Percentiles rank a stretch among this genome's conserved stretches.
phyloP scores from a whole-genome alignment of 495 filamentous ascomycete species.

The Cercophora samala region DNA sequence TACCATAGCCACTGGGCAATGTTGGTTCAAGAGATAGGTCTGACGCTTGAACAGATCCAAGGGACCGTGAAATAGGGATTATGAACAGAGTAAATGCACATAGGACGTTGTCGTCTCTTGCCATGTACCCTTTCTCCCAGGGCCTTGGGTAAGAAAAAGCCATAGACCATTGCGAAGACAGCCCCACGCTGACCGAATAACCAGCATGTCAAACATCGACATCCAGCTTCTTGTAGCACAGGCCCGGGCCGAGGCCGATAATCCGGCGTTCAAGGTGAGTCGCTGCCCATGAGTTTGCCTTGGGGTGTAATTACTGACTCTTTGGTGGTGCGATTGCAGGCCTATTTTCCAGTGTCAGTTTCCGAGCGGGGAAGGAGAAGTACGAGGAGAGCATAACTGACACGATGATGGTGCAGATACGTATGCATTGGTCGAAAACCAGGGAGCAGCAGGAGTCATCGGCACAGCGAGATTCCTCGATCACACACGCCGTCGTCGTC shows the following conservation, averaged over 20 bases:
- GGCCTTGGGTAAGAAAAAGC: conserved; percentile 35
- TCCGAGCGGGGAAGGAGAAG: background rate
- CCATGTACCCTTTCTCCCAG: conserved; percentile 59
- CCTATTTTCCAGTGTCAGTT: conserved; percentile 76
- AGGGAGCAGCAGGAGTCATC: conserved; percentile 30
- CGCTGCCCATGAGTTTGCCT: background rate
- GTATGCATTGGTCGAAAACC: conserved; percentile 54
- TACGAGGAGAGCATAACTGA: conserved; percentile 12
- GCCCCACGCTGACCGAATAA: conserved; percentile 37
- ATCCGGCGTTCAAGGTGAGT: conserved; percentile 58
- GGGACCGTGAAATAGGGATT: conserved; percentile 59
- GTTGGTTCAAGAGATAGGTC: conserved; percentile 12
- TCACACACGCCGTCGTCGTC: conserved; percentile 18
- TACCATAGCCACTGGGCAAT: background rate
- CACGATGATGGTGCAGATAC: conserved; percentile 39
- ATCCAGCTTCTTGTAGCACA: conserved; percentile 63
- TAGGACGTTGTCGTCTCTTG: conserved; percentile 57
- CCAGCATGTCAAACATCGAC: conserved; percentile 58
- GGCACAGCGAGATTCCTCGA: conserved; percentile 22
- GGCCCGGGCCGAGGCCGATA: conserved; percentile 64
- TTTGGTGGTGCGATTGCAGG: conserved; percentile 31
- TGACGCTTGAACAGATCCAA: conserved; percentile 47
- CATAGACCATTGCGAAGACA: conserved; percentile 14
- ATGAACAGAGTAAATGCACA: conserved; percentile 60
- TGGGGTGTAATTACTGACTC: background rate